Base-by-base conservation (phyloP, 495 filamentous ascomycete genomes). In the Chaetomidium leptoderma region DNA sequence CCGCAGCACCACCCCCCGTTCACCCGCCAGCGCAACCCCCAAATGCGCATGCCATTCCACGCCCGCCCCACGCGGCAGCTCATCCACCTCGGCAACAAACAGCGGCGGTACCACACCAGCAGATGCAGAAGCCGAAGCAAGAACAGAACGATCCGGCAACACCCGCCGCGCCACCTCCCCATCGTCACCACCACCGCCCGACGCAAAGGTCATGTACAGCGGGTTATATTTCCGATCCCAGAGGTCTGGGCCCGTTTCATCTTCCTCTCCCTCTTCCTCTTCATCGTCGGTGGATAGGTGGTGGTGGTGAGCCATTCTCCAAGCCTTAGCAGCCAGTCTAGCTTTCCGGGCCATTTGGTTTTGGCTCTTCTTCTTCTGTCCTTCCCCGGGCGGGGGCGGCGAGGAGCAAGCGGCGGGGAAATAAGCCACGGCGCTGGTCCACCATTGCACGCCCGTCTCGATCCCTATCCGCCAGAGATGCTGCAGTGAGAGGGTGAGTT, bases 381-480 rank as follows among this genome's bases (percentile, higher is more conserved):
- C 8, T 24, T 19, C 11, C n/a, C 29, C n/a, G 37, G 17, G 16
- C 3, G 23, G 11, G 8, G 17, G 14, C 35, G 35, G 4, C 10
- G 35, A 23, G 3, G 21, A 33, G 32, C 6, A 33, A 33, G 32
- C 24, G 7, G 0, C 27, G 0, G 78, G 74, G 36, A 96, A 75
- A 65, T 86, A 97, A 2, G 85, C 90, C 59, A 95, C 78, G 0
- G 77, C 87, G 19, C 83, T 83, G 0, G 79, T 74, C 86, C 87
- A 91, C 81, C 84, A 89, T 29, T 78, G 72, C 11, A 93, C 88
- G 32, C 82, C 72, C 77, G 85, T 86, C 11, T 83, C 85, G 27
- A 73, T 70, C 1, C 88, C 92, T 43, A 99, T 88, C 8, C 95
- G 80, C 84, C 84, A 93, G 27, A 97, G 78, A 73, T 99, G 92